phyloP scores from a whole-genome alignment of 2,329 filamentous ascomycete species.

The Fusarium nisikadoi region DNA sequence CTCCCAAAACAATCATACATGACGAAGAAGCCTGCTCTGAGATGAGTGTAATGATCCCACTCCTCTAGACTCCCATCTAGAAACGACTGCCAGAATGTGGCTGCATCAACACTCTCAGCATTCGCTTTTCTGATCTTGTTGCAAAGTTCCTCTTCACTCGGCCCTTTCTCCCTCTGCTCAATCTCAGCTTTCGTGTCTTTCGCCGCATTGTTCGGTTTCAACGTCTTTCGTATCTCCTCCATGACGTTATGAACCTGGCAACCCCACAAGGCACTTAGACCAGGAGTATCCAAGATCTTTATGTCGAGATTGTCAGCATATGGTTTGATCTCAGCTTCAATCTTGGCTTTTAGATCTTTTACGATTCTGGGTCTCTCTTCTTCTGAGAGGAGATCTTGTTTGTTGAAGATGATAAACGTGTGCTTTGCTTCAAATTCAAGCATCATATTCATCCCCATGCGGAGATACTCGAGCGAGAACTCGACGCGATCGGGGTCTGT shows the following conservation, averaged over 20 bases:
- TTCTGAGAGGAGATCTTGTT: slow-evolving; percentile 44
- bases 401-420: slow-evolving; percentile 48
- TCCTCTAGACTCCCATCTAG: slow-evolving; percentile 39
- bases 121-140: slow-evolving; percentile 16
- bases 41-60: slow-evolving; percentile 50
- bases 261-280: slow-evolving; percentile 33
- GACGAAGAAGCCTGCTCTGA: slow-evolving; percentile 49
- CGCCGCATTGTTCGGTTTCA: neutral
- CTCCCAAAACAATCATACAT: slow-evolving; percentile 43
- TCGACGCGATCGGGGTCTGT: slow-evolving; percentile 34
- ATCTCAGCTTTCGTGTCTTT: slow-evolving; percentile 7
- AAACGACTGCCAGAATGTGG: slow-evolving; percentile 46
- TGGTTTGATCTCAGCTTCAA: slow-evolving; percentile 29
- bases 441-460: slow-evolving; percentile 34
- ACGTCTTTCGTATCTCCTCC: slow-evolving; percentile 31
- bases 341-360: neutral
- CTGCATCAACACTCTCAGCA: neutral
- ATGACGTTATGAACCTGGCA: slow-evolving; percentile 23
- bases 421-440: slow-evolving; percentile 30
- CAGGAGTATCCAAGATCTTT: slow-evolving; percentile 39
- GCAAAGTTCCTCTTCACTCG: slow-evolving; percentile 27
- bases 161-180: slow-evolving; percentile 12
- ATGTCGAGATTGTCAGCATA: slow-evolving; percentile 20
- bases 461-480: slow-evolving; percentile 44
- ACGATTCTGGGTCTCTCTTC: slow-evolving; percentile 32